Evolutionary conservation across 2,329 filamentous ascomycete species (phyloP), one percentile per base, ranked within the genome.

Genomic region (Hymenoscyphus linearis): DNA sequence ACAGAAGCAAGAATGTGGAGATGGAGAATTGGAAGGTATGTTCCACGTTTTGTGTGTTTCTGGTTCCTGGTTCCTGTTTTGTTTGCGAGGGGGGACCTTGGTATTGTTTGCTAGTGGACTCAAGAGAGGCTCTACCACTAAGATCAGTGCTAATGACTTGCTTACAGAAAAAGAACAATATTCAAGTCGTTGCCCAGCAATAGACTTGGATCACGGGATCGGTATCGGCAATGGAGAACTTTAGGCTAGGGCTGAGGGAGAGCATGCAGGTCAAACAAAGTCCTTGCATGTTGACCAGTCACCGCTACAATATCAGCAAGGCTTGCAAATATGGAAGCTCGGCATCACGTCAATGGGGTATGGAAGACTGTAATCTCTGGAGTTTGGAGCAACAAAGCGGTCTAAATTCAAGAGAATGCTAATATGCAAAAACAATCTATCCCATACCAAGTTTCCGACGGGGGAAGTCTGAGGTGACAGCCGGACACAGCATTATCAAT

Each of bases 11-110:
- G 77, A 93, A 99, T 76, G 86, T 91, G 50, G 95, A 99, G 73
- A 85, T 99, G 81, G 93, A 99, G 74, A 93, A 88, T 76, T 99
- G 95, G 95, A 99, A 99, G 91, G 93, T 96, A 78, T 62, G 85
- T 73, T 57, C 40, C 31, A 31, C 10, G 31, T 31, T 2, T 4
- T 31, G 31, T 31, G n/a, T 40, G 57, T 57, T 50, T 40, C 31
- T 44, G 16, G n/a, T 54, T 55, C 2, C 27, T 47, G 40, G 40
- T 47, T 47, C 40, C n/a, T 47, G 40, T 22, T 12, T 22, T 47
- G 40, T 22, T 47, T 25, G 9, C n/a, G 40, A 25, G 18, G n/a
- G 40, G 40, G 10, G 18, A 22, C 40, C 9, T 25, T 25, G 40
- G 18, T 22, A 22, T n/a, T n/a, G 14, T 12, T 47, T 47, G 40